Conservation (phyloP, 116 monocot species). For the Cymodocea nodosa region DNA sequence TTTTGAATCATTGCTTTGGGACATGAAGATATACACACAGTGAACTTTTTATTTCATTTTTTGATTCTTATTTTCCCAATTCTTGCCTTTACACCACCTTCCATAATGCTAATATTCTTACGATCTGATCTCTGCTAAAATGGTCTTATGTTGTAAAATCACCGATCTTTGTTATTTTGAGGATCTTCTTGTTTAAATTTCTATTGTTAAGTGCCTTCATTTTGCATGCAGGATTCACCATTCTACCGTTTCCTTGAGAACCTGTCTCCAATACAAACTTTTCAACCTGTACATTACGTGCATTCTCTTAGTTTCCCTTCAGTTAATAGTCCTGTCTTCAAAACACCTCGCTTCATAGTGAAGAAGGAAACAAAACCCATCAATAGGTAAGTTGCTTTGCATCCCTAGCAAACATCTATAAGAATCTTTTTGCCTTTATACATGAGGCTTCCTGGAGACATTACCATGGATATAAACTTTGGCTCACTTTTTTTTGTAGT, state of each 20-base stretch:
- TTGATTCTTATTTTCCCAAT: too few species aligned
- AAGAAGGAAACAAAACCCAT: constrained; percentile 50
- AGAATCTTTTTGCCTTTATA: background rate
- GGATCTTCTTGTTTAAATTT: background rate
- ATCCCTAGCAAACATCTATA: too few species aligned
- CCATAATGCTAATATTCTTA: too few species aligned
- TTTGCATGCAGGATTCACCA: constrained; percentile 71
- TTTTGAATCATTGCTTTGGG: too few species aligned
- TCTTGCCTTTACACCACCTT: too few species aligned
- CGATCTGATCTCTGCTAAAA: background rate
- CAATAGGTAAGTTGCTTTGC: constrained; percentile 33
- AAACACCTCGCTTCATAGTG: constrained; percentile 60
- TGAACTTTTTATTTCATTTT: too few species aligned
- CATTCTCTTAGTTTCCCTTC: constrained; percentile 52
- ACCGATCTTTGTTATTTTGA: background rate
- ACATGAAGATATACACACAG: too few species aligned
- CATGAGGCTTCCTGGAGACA: background rate
- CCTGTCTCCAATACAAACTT: constrained; percentile 83
- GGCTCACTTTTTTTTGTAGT: constrained; percentile 19
- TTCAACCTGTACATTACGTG: constrained; percentile 42
- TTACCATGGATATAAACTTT: background rate
- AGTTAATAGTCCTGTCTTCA: constrained; percentile 58
- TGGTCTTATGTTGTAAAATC: background rate
- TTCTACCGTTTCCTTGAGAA: constrained; percentile 77
- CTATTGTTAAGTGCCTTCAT: background rate